These are phyloP conservation scores for Falciphora oryzae DNA, from an alignment of 2,329 filamentous ascomycete species.

Conservation along the genomic window DNA sequence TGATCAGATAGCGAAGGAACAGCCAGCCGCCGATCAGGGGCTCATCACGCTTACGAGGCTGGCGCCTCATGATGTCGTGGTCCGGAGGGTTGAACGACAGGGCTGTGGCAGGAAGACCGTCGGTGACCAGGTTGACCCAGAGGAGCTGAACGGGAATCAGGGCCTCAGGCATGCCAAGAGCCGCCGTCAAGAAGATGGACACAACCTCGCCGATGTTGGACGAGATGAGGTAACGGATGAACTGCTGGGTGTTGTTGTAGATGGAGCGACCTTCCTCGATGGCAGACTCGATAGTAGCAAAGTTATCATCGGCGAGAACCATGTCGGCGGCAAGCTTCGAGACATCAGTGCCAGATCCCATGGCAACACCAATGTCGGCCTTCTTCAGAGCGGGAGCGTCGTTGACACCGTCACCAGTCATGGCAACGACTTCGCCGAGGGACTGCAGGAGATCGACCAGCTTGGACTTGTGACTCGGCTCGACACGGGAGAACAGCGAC, in stretches of 20 bases:
- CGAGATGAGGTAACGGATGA: constrained; percentile 97
- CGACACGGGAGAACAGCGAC: constrained; percentile 91
- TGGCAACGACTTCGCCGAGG: constrained; percentile 89
- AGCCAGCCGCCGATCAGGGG: constrained; percentile 90
- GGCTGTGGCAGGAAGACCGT: constrained; percentile 92
- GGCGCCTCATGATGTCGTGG: constrained; percentile 93
- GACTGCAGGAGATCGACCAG: constrained; percentile 94
- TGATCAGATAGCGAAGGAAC: constrained; percentile 95
- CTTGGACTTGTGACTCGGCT: constrained; percentile 95
- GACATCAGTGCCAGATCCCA: constrained; percentile 97
- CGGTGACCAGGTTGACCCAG: constrained; percentile 98
- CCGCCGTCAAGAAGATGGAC: constrained; percentile 96
- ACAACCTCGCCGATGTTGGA: constrained; percentile 99
- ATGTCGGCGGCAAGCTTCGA: constrained; percentile 96
- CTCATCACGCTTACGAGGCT: constrained; percentile 88
- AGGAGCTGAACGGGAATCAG: constrained; percentile 94
- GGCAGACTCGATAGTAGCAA: constrained; percentile 92
- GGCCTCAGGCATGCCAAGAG: constrained; percentile 94
- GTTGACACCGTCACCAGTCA: constrained; percentile 99
- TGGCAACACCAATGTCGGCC: constrained; percentile 96
- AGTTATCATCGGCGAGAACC: constrained; percentile 98
- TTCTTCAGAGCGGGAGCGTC: constrained; percentile 97
- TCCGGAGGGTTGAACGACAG: constrained; percentile 98
- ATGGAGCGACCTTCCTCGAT: constrained; percentile 97
- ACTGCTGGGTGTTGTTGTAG: constrained; percentile 99